These are phyloP conservation scores for Kentomonas sorsogonicus DNA, from an alignment of 208 protist species.

Conservation along the genomic window DNA sequence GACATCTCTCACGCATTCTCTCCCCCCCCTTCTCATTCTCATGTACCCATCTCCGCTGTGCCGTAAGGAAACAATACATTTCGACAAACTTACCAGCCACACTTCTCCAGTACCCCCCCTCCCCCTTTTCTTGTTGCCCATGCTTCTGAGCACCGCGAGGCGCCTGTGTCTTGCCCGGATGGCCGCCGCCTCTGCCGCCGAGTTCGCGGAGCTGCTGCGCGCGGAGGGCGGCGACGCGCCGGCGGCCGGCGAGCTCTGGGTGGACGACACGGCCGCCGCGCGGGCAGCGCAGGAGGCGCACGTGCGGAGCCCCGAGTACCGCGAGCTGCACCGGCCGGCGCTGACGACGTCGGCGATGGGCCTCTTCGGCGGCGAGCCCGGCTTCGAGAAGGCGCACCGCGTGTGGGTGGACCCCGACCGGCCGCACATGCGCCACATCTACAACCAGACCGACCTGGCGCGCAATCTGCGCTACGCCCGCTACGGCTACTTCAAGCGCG, in stretches of 20 bases:
- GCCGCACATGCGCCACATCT: conserved; percentile 88
- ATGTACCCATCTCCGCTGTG: neutral
- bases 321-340: conserved; percentile 80
- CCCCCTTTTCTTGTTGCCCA: conserved; percentile 10
- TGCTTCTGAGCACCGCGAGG: conserved; percentile 29
- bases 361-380: conserved; percentile 84
- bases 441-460: conserved; percentile 79
- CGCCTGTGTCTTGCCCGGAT: conserved; percentile 27
- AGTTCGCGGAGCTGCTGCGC: conserved; percentile 17
- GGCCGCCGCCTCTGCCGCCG: conserved; percentile 22
- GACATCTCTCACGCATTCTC: too few relatives aligned
- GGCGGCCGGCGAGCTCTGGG: conserved; percentile 38
- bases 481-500: conserved; percentile 89
- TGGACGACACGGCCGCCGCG: conserved; percentile 59
- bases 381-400: conserved; percentile 86
- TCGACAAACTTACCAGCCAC: too few relatives aligned
- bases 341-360: conserved; percentile 79
- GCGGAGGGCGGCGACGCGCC: neutral
- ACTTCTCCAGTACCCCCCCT: conserved; percentile 9
- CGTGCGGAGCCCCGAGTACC: conserved; percentile 62
- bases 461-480: conserved; percentile 86
- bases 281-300: conserved; percentile 40
- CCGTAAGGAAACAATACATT: neutral
- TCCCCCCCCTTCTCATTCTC: conserved; percentile 4
- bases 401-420: conserved; percentile 89